phyloP scores from a whole-genome alignment of 2,329 filamentous ascomycete species.

The Didymellaceae sp. region DNA sequence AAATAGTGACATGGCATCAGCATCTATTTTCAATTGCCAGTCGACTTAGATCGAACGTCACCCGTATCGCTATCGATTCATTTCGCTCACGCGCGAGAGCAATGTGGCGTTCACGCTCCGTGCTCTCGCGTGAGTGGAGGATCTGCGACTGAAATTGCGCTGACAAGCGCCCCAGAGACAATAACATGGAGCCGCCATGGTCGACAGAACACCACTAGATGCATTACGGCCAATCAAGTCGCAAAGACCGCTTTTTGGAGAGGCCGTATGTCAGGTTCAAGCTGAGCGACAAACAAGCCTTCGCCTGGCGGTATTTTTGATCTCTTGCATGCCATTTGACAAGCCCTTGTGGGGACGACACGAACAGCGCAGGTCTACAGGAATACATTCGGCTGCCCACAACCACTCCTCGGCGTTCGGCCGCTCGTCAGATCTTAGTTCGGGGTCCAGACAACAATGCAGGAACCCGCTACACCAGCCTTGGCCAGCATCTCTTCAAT shows the following conservation, averaged over 20 bases:
- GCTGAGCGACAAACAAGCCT: constrained; percentile 4
- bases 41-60: not conserved
- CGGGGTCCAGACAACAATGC: constrained; percentile 16
- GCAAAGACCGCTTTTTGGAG: not conserved
- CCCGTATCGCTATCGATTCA: constrained; percentile 4
- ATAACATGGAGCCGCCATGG: not conserved
- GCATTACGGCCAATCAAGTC: constrained; percentile 3
- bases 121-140: not conserved
- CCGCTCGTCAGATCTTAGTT: constrained; percentile 10
- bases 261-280: not conserved
- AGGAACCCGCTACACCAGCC: constrained; percentile 16
- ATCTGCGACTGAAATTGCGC: constrained; percentile 6
- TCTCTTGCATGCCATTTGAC: not conserved
- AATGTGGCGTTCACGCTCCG: constrained; percentile 6
- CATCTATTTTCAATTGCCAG: not conserved
- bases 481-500: constrained; percentile 12
- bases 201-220: not conserved
- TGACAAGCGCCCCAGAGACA: not conserved
- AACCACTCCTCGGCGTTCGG: constrained; percentile 13
- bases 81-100: constrained; percentile 9
- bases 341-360: not conserved
- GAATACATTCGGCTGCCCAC: not conserved
- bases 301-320: not conserved
- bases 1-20: not conserved
- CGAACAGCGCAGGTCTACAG: not conserved